Percentiles rank a stretch among this genome's conserved stretches.
Conservation (phyloP, 192 early-diverging fungal species). For the Haplosporangium gracile region DNA sequence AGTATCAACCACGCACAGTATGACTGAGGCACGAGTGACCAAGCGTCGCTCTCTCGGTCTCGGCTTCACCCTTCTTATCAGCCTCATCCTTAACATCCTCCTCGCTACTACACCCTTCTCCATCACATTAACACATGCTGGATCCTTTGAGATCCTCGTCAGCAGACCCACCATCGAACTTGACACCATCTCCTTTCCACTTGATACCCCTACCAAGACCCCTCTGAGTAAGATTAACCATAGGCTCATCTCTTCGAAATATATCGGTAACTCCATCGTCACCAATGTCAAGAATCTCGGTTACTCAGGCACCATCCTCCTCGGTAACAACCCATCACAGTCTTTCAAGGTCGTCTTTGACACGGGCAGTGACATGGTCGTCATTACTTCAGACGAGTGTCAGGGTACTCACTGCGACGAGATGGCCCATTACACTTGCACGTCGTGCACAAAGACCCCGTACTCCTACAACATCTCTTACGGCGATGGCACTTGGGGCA, state of each 20-base stretch:
- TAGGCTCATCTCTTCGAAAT: slow-evolving; percentile 24
- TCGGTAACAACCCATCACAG: slow-evolving; percentile 86
- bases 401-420: slow-evolving; percentile 29
- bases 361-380: slow-evolving; percentile 70
- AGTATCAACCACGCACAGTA: neutral
- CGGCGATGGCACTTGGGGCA: slow-evolving; percentile 34
- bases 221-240: neutral
- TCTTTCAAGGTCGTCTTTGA: slow-evolving; percentile 90
- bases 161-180: slow-evolving; percentile 5
- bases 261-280: slow-evolving; percentile 18
- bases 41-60: neutral
- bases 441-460: slow-evolving; percentile 26
- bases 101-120: neutral
- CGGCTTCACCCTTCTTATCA: neutral
- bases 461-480: slow-evolving; percentile 35
- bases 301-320: slow-evolving; percentile 88
- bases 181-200: neutral
- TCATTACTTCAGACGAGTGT: slow-evolving; percentile 27
- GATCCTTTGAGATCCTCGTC: slow-evolving; percentile 18
- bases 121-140: neutral
- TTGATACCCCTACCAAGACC: slow-evolving; percentile 1
- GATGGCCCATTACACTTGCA: slow-evolving; percentile 28
- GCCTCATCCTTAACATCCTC: neutral
- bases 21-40: neutral
- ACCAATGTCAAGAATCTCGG: slow-evolving; percentile 55